These are phyloP conservation scores for Penicillium subrubescens DNA, from an alignment of 495 filamentous ascomycete genomes.

Conservation along the genomic window DNA sequence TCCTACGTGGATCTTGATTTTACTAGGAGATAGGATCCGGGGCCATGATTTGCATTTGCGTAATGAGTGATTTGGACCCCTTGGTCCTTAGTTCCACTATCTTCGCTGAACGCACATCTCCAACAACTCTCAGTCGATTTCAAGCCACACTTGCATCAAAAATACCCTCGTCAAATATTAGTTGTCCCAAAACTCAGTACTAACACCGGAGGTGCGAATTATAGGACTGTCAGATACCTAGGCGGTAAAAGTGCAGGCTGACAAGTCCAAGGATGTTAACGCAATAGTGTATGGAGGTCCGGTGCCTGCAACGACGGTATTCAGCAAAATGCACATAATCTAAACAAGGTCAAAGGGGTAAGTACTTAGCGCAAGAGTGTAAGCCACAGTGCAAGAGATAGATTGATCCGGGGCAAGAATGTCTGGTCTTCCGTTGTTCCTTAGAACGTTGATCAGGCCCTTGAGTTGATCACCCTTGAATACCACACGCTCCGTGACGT, in stretches of 20 bases:
- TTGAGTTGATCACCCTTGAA: slow-evolving; percentile 13
- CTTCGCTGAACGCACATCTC: neutral
- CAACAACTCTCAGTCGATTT: neutral
- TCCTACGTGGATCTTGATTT: neutral
- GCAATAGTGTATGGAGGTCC: neutral
- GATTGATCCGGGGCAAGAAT: slow-evolving; percentile 10
- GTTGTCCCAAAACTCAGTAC: neutral
- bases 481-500: neutral
- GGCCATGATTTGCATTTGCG: neutral
- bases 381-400: slow-evolving; percentile 20
- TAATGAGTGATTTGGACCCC: neutral
- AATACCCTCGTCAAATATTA: neutral
- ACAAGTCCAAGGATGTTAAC: neutral
- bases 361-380: slow-evolving; percentile 20
- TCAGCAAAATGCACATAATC: neutral
- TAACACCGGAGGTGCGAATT: neutral
- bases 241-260: neutral
- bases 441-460: slow-evolving; percentile 7
- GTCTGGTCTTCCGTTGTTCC: neutral
- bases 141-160: neutral
- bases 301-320: neutral
- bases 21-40: neutral
- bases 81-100: neutral
- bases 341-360: too few relatives aligned
- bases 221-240: neutral